phyloP scores from a whole-genome alignment of 2,329 filamentous ascomycete genomes.

The Nemania diffusa region DNA sequence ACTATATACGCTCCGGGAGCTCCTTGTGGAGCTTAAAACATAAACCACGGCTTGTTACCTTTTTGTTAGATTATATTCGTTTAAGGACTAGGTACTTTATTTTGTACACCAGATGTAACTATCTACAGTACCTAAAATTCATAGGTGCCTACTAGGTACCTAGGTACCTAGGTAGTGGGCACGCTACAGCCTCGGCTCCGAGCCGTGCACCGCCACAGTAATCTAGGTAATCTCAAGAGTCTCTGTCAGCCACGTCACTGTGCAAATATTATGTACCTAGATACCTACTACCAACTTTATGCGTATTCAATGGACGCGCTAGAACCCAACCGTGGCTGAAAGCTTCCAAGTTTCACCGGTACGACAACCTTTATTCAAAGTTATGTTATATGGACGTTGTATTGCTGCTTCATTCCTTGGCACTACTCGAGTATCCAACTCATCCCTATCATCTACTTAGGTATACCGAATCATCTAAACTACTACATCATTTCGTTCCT shows the following conservation, averaged over 20 bases:
- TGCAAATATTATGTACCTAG: neutral
- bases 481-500: neutral
- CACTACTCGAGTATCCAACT: neutral
- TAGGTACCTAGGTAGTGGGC: too few species aligned
- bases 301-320: slow-evolving; percentile 6
- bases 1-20: neutral
- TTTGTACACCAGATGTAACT: too few species aligned
- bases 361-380: slow-evolving; percentile 21
- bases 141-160: too few species aligned
- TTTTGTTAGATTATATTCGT: neutral
- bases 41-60: neutral
- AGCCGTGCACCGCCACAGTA: slow-evolving; percentile 18
- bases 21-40: slow-evolving; percentile 19
- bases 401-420: slow-evolving; percentile 17
- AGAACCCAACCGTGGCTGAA: slow-evolving; percentile 30
- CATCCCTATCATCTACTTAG: neutral
- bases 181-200: slow-evolving; percentile 13
- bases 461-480: neutral
- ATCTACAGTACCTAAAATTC: neutral
- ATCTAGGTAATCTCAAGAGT: slow-evolving; percentile 1
- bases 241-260: slow-evolving; percentile 24
- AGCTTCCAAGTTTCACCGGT: slow-evolving; percentile 7
- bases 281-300: too few species aligned
- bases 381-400: slow-evolving; percentile 1
- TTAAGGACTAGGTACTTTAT: too few species aligned